phyloP scores from a whole-genome alignment of 441 rosid species.

The Erodium texanum region DNA sequence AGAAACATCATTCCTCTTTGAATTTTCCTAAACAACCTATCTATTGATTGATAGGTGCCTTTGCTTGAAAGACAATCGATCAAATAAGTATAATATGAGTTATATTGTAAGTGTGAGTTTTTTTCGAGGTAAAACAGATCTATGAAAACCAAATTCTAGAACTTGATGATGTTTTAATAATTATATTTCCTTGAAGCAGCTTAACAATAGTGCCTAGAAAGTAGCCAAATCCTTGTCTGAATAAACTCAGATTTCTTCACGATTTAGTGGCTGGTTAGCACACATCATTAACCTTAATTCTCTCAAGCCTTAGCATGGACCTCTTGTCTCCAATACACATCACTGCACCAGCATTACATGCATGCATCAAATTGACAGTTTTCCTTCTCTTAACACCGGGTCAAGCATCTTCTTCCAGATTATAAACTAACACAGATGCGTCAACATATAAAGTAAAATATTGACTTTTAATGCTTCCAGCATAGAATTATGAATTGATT shows the following conservation, averaged over 20 bases:
- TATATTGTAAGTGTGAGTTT: neutral
- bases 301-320: neutral
- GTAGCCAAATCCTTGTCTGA: neutral
- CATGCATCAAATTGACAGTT: neutral
- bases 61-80: too few relatives aligned
- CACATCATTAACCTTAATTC: neutral
- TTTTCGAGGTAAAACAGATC: neutral
- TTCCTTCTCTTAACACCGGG: neutral
- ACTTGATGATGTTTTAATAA: neutral
- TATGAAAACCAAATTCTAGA: neutral
- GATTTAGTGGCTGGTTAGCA: neutral
- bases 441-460: constrained; percentile 1
- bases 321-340: neutral
- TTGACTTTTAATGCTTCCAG: neutral
- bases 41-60: too few relatives aligned
- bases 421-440: neutral
- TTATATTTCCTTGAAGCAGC: neutral
- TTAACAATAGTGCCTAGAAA: neutral
- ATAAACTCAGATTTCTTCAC: neutral
- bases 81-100: too few relatives aligned
- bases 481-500: neutral
- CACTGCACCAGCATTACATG: too few relatives aligned
- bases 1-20: too few relatives aligned
- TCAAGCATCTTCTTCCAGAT: neutral
- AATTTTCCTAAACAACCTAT: too few relatives aligned